Evolutionary conservation across 306 rosid species (phyloP).

Genomic region (Lotus japonicus): DNA sequence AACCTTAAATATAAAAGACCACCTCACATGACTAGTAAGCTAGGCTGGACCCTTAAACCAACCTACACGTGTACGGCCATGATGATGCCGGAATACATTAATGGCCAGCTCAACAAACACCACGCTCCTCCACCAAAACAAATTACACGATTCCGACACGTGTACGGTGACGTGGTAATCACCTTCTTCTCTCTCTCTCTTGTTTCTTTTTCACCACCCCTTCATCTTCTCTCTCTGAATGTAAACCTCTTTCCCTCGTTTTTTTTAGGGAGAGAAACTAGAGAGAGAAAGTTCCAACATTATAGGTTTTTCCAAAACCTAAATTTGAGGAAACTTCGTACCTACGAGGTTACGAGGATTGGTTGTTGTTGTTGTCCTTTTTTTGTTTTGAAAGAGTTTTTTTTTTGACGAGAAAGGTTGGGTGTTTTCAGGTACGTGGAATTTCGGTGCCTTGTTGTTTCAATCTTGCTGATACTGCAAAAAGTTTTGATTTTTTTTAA

Average conservation of each 20-base stretch:
- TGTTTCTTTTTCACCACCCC: conserved; percentile 22
- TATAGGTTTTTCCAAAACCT: not conserved
- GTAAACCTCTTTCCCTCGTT: conserved; percentile 21
- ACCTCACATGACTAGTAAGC: conserved; percentile 40
- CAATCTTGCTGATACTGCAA: not conserved
- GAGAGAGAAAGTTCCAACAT: conserved; percentile 24
- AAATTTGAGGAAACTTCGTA: conserved; percentile 19
- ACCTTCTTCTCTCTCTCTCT: conserved; percentile 32
- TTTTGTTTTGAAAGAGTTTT: not conserved
- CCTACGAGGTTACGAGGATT: not conserved
- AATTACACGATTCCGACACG: conserved; percentile 52
- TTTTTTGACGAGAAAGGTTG: not conserved
- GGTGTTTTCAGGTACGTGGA: conserved; percentile 44
- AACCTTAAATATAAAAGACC: conserved; percentile 3
- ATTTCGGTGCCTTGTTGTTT: conserved; percentile 14
- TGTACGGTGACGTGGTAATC: conserved; percentile 77
- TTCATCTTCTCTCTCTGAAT: not conserved
- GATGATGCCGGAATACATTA: conserved; percentile 34
- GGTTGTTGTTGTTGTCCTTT: no score
- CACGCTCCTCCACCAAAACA: conserved; percentile 25
- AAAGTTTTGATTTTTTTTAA: conserved; percentile 11
- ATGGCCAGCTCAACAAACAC: conserved; percentile 63
- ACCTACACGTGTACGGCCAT: conserved; percentile 54
- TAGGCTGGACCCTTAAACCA: conserved; percentile 24
- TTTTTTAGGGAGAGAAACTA: conserved; percentile 43